These are phyloP conservation scores for Xylariaceae sp. DNA, from an alignment of 2,329 filamentous ascomycete species.

Conservation along the genomic window DNA sequence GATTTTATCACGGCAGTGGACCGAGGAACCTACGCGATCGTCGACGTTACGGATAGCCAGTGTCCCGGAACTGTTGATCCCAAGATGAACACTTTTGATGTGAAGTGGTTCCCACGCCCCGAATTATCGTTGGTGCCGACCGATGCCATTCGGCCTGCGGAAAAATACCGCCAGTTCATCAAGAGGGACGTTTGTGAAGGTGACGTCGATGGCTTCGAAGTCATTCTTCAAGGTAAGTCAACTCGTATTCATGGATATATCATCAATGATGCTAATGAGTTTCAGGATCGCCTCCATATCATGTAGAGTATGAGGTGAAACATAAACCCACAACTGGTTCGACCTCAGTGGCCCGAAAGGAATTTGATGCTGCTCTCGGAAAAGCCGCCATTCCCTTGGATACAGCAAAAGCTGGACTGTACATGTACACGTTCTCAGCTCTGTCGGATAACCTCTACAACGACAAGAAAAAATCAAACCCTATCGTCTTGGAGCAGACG, in stretches of 20 bases:
- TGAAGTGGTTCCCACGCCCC: constrained; percentile 85
- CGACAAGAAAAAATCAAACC: constrained; percentile 64
- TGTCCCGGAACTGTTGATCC: constrained; percentile 83
- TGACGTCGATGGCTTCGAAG: constrained; percentile 85
- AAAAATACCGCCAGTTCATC: constrained; percentile 58
- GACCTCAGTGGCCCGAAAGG: constrained; percentile 66
- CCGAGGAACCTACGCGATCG: constrained; percentile 78
- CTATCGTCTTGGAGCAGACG: constrained; percentile 75
- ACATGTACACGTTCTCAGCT: constrained; percentile 83
- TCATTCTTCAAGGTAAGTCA: constrained; percentile 72
- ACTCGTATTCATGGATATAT: neutral
- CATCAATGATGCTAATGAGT: constrained; percentile 37
- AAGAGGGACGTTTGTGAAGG: constrained; percentile 92
- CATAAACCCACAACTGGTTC: constrained; percentile 71
- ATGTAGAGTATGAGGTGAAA: constrained; percentile 78
- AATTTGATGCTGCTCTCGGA: constrained; percentile 75
- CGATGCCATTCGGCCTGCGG: constrained; percentile 55
- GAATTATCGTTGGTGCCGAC: constrained; percentile 67
- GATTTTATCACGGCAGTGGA: constrained; percentile 67
- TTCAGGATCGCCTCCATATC: constrained; percentile 76
- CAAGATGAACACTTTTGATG: constrained; percentile 72
- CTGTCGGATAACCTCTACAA: constrained; percentile 86
- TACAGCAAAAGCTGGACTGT: constrained; percentile 77
- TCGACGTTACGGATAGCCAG: constrained; percentile 74
- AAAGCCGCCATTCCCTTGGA: constrained; percentile 83